Conservation (phyloP, 2,329 filamentous ascomycete genomes). For the Fusarium sp. region DNA sequence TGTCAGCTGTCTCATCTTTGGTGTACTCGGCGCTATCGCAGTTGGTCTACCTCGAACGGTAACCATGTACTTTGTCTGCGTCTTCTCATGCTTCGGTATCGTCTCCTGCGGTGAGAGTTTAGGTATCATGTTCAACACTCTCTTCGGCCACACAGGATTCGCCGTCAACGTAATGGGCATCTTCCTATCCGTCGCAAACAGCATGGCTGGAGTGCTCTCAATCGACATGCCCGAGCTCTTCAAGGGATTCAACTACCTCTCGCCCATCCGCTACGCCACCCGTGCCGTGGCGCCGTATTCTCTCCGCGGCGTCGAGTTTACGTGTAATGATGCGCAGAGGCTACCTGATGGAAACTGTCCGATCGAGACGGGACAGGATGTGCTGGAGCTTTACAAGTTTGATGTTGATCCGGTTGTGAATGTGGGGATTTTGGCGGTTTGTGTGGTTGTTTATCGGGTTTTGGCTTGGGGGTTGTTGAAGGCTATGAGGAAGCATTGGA, state of each 20-base stretch:
- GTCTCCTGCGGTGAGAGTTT: slow-evolving; percentile 80
- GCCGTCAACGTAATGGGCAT: slow-evolving; percentile 78
- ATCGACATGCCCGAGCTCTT: slow-evolving; percentile 75
- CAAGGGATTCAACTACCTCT: slow-evolving; percentile 76
- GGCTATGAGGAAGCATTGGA: slow-evolving; percentile 64
- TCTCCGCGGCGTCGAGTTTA: slow-evolving; percentile 69
- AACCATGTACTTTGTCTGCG: slow-evolving; percentile 73
- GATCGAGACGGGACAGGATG: slow-evolving; percentile 73
- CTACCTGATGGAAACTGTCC: slow-evolving; percentile 71
- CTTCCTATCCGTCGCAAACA: slow-evolving; percentile 75
- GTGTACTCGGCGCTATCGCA: slow-evolving; percentile 71
- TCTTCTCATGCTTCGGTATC: slow-evolving; percentile 78
- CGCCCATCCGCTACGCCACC: slow-evolving; percentile 75
- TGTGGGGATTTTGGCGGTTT: slow-evolving; percentile 70
- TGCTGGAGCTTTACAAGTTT: slow-evolving; percentile 73
- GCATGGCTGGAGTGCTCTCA: slow-evolving; percentile 77
- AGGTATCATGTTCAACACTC: slow-evolving; percentile 83
- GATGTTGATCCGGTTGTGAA: slow-evolving; percentile 70
- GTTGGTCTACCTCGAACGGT: slow-evolving; percentile 72
- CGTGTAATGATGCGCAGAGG: slow-evolving; percentile 69
- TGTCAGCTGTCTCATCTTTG: slow-evolving; percentile 71
- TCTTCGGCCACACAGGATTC: slow-evolving; percentile 80
- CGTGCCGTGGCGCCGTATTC: slow-evolving; percentile 75
- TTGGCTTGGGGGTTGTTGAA: slow-evolving; percentile 70
- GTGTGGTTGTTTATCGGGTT: slow-evolving; percentile 72